Base-by-base conservation (phyloP, 768 basidiomycete species). In the Boletales sp. region DNA sequence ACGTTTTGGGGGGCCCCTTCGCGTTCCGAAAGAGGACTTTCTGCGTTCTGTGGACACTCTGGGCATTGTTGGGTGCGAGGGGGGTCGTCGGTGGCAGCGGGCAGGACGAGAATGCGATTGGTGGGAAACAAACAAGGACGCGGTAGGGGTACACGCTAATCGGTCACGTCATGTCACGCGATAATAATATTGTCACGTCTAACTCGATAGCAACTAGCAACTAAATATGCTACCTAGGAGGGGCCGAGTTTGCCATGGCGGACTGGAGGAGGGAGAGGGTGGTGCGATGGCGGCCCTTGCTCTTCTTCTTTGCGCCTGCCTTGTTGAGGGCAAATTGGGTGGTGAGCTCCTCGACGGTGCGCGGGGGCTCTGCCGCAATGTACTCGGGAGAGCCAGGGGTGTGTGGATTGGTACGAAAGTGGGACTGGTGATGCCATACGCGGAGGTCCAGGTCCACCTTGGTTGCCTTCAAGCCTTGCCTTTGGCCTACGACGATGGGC, bases 1-100 rank as follows among this genome's bases (percentile, higher is more conserved):
- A 5, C 79, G 74, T 58, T 83, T 82, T 58, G 80, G 82, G 1
- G 76, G 76, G 1, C 80, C 81, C 19, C 84, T 77, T 36, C 85
- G 76, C 14, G 69, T 63, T 11, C 72, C 76, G 15, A 78, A 43
- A 39, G 73, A 74, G 35, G 67, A 70, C 56, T 70, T 68, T 59
- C 67, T 62, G 38, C 63, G 65, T 13, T 56, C 55, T 21, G 58
- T 39, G 11, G 53, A 43, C 45, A 60, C 60, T 44, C 57, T 57
- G 19, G 69, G 63, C 69, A 68, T 69, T 19, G 46, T 36, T 43
- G 31, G 35, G 18, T 5, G 51, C 27, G 49, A 40, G 12, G 43
- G 34, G 2, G 32, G 48, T 42, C 21, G 57, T 19, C 10, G 40
- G 47, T 52, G 51, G 55, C 59, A 46, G 54, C 54, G 45, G 47